Percentiles rank a stretch among this genome's conserved stretches.
Evolutionary conservation across 1,139 yeast genomes (phyloP).

Genomic region (Sugiyamaella japonica): DNA sequence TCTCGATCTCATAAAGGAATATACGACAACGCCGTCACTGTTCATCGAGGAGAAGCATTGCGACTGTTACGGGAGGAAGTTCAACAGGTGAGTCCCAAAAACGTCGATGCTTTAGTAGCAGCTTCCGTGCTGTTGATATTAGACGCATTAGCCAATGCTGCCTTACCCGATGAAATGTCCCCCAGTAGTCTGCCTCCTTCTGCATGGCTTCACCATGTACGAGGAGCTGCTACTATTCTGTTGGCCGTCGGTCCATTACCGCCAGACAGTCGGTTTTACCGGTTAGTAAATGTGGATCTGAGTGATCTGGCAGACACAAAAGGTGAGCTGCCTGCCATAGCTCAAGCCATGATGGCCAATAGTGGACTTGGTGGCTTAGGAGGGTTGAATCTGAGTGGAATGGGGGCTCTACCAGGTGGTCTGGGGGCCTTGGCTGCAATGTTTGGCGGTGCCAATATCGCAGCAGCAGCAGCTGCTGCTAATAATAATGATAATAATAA

Average conservation of each 20-base stretch:
- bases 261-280: constrained; percentile 50
- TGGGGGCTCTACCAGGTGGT: background rate
- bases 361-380: constrained; percentile 8
- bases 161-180: constrained; percentile 53
- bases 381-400: constrained; percentile 1
- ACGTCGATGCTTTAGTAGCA: constrained; percentile 91
- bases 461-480: constrained; percentile 2
- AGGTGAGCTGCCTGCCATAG: constrained; percentile 15
- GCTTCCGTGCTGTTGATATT: constrained; percentile 83
- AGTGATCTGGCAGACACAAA: constrained; percentile 56
- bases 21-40: constrained; percentile 74
- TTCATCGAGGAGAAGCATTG: constrained; percentile 85
- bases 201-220: constrained; percentile 96
- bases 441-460: constrained; percentile 1
- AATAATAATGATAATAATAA: background rate
- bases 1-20: constrained; percentile 62
- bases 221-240: constrained; percentile 93
- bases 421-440: background rate
- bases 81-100: constrained; percentile 73
- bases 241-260: constrained; percentile 95
- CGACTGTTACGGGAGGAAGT: constrained; percentile 82
- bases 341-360: constrained; percentile 6
- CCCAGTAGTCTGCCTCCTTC: constrained; percentile 71
- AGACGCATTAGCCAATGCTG: constrained; percentile 93
- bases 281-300: constrained; percentile 57